A percentile compares a stretch with the other conserved stretches of the same genome.
These are phyloP conservation scores for Incumbomyces lentus DNA, from an alignment of 2,329 filamentous ascomycete genomes.

Conservation along the genomic window DNA sequence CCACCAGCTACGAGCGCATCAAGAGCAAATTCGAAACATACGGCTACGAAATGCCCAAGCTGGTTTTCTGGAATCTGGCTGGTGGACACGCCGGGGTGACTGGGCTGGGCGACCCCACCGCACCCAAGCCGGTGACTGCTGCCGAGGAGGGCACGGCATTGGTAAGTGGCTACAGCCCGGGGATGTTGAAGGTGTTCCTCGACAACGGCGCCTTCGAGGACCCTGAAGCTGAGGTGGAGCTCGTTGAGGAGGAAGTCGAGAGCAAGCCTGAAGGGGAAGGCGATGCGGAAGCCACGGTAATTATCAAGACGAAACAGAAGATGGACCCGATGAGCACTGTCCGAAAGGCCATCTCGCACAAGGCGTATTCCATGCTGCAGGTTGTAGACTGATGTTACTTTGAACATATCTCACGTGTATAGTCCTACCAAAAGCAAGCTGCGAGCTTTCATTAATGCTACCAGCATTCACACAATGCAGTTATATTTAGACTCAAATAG, in stretches of 20 bases:
- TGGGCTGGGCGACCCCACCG: conserved; percentile 39
- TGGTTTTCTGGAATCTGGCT: conserved; percentile 35
- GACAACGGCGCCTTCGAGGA: conserved; percentile 26
- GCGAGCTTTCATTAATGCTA: too few species aligned
- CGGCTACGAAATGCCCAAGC: conserved; percentile 48
- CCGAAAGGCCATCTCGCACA: conserved; percentile 43
- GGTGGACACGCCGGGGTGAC: conserved; percentile 48
- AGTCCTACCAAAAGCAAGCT: too few species aligned
- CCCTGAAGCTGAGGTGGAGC: conserved; percentile 29
- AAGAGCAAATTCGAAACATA: conserved; percentile 34
- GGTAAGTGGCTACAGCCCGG: conserved; percentile 7
- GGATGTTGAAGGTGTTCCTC: conserved; percentile 8
- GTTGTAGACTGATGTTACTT: conserved; percentile 39
- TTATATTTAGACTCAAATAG: too few species aligned
- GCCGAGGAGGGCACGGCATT: conserved; percentile 7
- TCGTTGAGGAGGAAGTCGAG: conserved; percentile 25
- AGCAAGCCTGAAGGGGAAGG: conserved; percentile 13
- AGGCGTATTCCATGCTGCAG: conserved; percentile 46
- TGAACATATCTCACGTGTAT: too few species aligned
- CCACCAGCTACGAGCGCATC: conserved; percentile 42
- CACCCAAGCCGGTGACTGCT: conserved; percentile 4
- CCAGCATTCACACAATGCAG: too few species aligned
- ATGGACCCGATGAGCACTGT: conserved; percentile 31
- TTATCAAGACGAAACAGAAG: conserved; percentile 23
- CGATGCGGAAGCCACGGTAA: conserved; percentile 16